phyloP scores from a whole-genome alignment of 345 rosid species.

The Citrus glauca region DNA sequence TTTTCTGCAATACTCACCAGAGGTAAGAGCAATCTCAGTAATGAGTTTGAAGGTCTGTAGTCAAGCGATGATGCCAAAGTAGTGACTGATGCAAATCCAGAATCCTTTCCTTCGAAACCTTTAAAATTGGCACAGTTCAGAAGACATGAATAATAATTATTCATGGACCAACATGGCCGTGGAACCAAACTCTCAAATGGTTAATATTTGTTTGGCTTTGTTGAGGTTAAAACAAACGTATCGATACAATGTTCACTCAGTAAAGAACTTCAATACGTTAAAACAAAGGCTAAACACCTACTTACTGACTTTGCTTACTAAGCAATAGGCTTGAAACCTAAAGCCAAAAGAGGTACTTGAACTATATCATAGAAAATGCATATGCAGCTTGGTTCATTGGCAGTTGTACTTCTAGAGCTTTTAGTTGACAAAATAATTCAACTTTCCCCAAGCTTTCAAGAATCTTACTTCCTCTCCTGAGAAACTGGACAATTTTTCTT shows the following conservation, averaged over 20 bases:
- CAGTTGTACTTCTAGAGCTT: not conserved
- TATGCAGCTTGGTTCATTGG: not conserved
- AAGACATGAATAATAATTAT: not conserved
- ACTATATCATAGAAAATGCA: not conserved
- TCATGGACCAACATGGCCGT: not conserved
- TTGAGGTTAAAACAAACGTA: not conserved
- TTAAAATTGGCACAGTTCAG: conserved; percentile 11
- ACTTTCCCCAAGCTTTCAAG: not conserved
- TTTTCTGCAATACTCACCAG: conserved; percentile 46
- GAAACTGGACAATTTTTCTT: not conserved
- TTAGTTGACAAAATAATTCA: not conserved
- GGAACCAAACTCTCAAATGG: not conserved
- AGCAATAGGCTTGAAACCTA: not conserved
- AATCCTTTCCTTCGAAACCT: conserved; percentile 66
- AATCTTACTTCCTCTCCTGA: not conserved
- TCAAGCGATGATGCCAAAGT: conserved; percentile 81
- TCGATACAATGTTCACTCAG: not conserved
- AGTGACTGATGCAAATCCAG: conserved; percentile 58
- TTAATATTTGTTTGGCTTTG: not conserved
- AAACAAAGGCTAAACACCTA: not conserved
- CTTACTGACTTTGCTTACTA: not conserved
- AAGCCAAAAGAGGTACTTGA: not conserved
- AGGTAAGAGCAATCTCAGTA: conserved; percentile 65
- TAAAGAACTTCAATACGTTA: not conserved
- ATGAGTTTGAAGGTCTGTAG: conserved; percentile 64